Base-by-base conservation (phyloP, 1,284 basidiomycete species). In the Ustilago nuda region DNA sequence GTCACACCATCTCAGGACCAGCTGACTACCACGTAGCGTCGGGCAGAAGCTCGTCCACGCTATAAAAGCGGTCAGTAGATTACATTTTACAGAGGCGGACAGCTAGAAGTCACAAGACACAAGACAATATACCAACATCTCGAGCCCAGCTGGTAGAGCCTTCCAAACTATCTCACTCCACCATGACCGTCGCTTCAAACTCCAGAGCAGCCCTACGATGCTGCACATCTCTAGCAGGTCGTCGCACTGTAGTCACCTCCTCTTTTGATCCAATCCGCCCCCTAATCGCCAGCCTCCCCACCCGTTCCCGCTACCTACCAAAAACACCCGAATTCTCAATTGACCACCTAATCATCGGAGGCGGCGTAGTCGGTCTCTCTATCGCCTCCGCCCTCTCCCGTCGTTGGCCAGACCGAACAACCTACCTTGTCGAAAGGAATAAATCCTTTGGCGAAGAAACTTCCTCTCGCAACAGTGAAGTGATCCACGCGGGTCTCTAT, bases 321-420 rank as follows among this genome's bases (percentile, higher is more conserved):
- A 71, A 72, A 32, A 55, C 61, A n/a, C 94, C 96, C 5, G 91
- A 94, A 61, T 88, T 89, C 43, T 87, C 87, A 2, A 91, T 97
- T n/a, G 96, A 98, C 85, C 92, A 94, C 85, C 88, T 98, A 17
- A 90, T 99, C 30, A 89, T 99, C n/a, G 96, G 96, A 19, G 96
- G 92, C 86, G 96, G 94, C 61, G 92, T 94, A 1, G 90, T 97
- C 9, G 96, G 96, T 0, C 89, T 99, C 19, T 92, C 95, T 0
- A 90, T 97, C 60, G 94, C 94, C 0, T 91, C 93, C 61, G 89
- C 90, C 6, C 88, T 98, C 8, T 90, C 90, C 8, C 88, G 90
- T 56, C 89, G 88, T 32, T 92, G 91, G 86, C 92, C 90, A 1
- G 87, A 88, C 4, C 92, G 91, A 85, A 91, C 93, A 4, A 95